A percentile compares a stretch with the other conserved stretches of the same genome.
phyloP scores from a whole-genome alignment of 2,329 filamentous ascomycete species.

The Paracoccidioides lutzii region DNA sequence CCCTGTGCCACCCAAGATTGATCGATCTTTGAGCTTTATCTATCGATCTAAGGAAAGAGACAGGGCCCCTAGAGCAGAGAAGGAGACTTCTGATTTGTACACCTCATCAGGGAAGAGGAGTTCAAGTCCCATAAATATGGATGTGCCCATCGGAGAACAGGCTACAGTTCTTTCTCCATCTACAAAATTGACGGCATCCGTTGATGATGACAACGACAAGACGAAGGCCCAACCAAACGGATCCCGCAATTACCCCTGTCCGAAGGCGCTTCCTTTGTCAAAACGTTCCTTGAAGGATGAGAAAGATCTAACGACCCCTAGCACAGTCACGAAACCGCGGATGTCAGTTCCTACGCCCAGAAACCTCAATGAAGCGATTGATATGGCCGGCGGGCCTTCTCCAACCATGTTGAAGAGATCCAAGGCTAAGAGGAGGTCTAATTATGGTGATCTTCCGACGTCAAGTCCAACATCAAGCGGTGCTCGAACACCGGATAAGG shows the following conservation, averaged over 20 bases:
- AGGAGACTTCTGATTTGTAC: slow-evolving; percentile 9
- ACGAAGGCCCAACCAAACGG: neutral
- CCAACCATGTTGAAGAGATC: slow-evolving; percentile 25
- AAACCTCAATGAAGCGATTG: slow-evolving; percentile 13
- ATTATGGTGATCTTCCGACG: slow-evolving; percentile 24
- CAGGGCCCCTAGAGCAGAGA: slow-evolving; percentile 10
- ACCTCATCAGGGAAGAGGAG: slow-evolving; percentile 26
- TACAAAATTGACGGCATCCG: neutral
- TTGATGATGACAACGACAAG: neutral
- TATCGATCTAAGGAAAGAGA: slow-evolving; percentile 28
- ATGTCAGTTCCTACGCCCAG: slow-evolving; percentile 3
- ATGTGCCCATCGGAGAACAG: slow-evolving; percentile 48
- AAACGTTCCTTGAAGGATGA: neutral
- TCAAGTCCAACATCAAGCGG: slow-evolving; percentile 14
- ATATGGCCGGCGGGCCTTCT: slow-evolving; percentile 19
- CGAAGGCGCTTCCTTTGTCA: neutral
- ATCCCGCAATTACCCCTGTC: neutral
- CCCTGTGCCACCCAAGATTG: slow-evolving; percentile 49
- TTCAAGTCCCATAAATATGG: slow-evolving; percentile 41
- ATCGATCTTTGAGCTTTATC: slow-evolving; percentile 42
- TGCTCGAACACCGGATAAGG: neutral
- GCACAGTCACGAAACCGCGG: slow-evolving; percentile 2
- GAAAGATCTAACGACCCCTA: neutral
- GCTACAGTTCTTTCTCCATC: slow-evolving; percentile 4
- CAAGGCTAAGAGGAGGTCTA: slow-evolving; percentile 29